These are phyloP conservation scores for Prunus kanzakura DNA, from an alignment of 306 rosid genomes.

Conservation along the genomic window DNA sequence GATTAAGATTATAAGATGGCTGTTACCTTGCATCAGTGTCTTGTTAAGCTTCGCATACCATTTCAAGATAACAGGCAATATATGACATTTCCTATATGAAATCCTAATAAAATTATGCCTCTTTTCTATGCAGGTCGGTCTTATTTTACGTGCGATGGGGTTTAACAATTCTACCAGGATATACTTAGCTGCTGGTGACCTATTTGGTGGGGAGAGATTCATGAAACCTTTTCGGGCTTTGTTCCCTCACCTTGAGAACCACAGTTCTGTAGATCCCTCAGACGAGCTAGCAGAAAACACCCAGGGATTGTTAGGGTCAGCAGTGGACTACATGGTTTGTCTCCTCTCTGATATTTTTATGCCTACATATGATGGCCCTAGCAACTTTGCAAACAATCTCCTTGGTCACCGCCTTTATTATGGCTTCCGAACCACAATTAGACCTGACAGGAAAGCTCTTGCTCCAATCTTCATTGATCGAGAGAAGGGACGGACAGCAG, in stretches of 20 bases:
- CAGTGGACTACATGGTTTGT: slow-evolving; percentile 99
- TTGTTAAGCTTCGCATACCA: background rate
- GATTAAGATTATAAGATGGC: background rate
- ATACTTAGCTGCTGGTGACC: slow-evolving; percentile 75
- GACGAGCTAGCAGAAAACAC: slow-evolving; percentile 76
- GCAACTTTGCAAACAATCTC: slow-evolving; percentile 99
- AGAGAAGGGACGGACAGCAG: slow-evolving; percentile 56
- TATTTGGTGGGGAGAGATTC: slow-evolving; percentile 89
- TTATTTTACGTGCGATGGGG: slow-evolving; percentile 59
- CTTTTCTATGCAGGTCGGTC: slow-evolving; percentile 68
- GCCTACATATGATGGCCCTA: slow-evolving; percentile 99
- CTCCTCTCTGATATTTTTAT: slow-evolving; percentile 96
- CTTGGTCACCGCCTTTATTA: slow-evolving; percentile 96
- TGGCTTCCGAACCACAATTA: slow-evolving; percentile 85
- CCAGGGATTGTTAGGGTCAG: slow-evolving; percentile 89
- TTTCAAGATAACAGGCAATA: background rate
- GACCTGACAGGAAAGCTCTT: slow-evolving; percentile 94
- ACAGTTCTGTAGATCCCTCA: slow-evolving; percentile 67
- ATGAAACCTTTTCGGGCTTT: slow-evolving; percentile 80
- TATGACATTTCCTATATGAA: background rate
- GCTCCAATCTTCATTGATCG: slow-evolving; percentile 80
- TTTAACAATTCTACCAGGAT: slow-evolving; percentile 56
- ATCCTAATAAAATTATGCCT: background rate
- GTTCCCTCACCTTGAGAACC: slow-evolving; percentile 84
- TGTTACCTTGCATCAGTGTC: background rate